Base-by-base conservation (phyloP, 257 asterid species). In the Plectranthus barbatus region DNA sequence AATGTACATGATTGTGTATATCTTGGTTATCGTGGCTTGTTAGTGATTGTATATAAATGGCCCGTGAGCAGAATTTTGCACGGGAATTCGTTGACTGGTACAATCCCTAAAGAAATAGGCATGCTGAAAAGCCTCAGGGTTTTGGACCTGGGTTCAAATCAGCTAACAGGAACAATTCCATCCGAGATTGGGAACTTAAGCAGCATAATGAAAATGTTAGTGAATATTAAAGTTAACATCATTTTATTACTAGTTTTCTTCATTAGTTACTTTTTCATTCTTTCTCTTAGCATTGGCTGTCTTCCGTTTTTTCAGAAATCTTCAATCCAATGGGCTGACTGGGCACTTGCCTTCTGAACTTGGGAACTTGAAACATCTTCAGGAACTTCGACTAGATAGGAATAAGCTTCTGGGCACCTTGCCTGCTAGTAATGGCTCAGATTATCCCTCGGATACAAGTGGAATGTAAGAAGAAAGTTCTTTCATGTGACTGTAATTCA, bases 241-340 rank as follows among this genome's bases (percentile, higher is more conserved):
- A 20, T 14, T 24, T 34, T 62, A 45, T 76, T 47, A 14, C 54
- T 20, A 11, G 49, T 60, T 46, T 52, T 6, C 8, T 14, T 45
- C 37, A 15, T 9, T 66, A 62, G 71, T 23, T 54, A 15, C 36
- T 63, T 62, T 11, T 26, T 19, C 53, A 64, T 49, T 21, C n/a
- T 18, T 7, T 70, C 8, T 31, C 69, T 56, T 33, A 44, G n/a
- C 14, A 18, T 29, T 17, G 52, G 48, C 53, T 69, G 3, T 62
- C 23, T 66, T 66, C 51, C 12, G 5, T 15, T 50, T 67, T 37
- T 67, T 20, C 74, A 81, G 87, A 73, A 81, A 78, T 52, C 77
- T 93, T 71, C 87, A 84, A 71, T 90, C 96, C 23, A 93, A 93
- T 72, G 94, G 94, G 34, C 69, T 93, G 77, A 90, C 89, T 0